Conservation (phyloP, 2,329 filamentous ascomycete species). For the Arthrobotrys sphaeroides region DNA sequence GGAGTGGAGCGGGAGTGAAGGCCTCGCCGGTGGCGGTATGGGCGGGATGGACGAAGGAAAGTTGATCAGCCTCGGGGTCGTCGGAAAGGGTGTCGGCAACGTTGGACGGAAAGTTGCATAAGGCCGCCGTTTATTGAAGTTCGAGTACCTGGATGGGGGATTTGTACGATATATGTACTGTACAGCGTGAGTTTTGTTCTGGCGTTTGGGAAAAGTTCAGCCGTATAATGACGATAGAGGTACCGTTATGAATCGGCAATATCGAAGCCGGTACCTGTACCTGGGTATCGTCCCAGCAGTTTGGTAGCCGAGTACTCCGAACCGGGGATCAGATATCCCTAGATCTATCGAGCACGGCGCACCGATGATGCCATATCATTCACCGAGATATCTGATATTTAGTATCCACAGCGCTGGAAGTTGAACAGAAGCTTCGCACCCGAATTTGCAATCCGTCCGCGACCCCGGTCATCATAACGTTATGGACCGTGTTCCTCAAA, state of each 20-base stretch:
- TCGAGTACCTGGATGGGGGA: neutral
- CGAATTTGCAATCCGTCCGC: neutral
- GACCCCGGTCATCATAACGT: slow-evolving; percentile 10
- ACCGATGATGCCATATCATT: too few species aligned
- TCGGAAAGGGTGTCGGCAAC: slow-evolving; percentile 92
- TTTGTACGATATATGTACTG: slow-evolving; percentile 16
- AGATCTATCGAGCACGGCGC: too few species aligned
- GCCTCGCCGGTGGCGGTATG: slow-evolving; percentile 72
- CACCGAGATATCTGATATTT: too few species aligned
- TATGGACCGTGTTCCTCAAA: neutral
- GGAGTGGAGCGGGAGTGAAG: slow-evolving; percentile 66
- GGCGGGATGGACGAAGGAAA: slow-evolving; percentile 69
- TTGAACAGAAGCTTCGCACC: neutral
- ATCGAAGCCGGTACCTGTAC: too few species aligned
- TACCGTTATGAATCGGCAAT: neutral
- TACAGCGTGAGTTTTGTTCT: slow-evolving; percentile 4
- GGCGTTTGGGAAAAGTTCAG: slow-evolving; percentile 9
- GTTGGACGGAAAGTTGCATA: slow-evolving; percentile 77
- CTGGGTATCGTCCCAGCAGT: too few species aligned
- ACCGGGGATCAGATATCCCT: too few species aligned
- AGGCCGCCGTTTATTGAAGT: neutral
- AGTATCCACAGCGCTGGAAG: neutral
- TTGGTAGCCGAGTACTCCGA: too few species aligned
- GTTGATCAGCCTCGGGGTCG: slow-evolving; percentile 87
- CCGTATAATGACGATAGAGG: neutral